Base-by-base conservation (phyloP, 108 stramenopile species). In the Pseudonitzschia multistriata region DNA sequence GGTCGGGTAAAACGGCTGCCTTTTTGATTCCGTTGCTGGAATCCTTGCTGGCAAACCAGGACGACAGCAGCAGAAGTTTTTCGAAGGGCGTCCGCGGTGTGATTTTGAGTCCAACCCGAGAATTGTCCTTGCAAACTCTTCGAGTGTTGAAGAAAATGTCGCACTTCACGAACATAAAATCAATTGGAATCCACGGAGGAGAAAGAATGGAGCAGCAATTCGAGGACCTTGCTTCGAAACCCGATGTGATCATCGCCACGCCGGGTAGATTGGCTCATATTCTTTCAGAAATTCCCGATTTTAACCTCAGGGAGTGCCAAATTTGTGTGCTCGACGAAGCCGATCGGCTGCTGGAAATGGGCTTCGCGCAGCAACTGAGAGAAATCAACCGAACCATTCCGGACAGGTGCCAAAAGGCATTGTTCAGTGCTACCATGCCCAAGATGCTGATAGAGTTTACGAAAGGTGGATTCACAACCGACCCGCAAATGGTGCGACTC, bases 271-370 rank as follows among this genome's bases (percentile, higher is more conserved):
- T 99, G 71, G 94, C 97, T 36, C 99, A 99, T 84, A 93, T 97
- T 55, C 80, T 99, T 37, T 77, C 86, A 17, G 99, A 99, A 72
- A 96, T 98, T 72, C 91, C 93, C 0, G 97, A 97, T 48, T 91
- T 92, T 78, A 71, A 80, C 61, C 81, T 99, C 17, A 78, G 77
- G 22, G 76, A 81, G 4, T 96, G 96, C 65, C 82, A 96, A 74
- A 79, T 92, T 34, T 79, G 90, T 15, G 88, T 99, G 7, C 89
- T 99, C 77, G 99, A 99, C 73, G 99, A 99, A 74, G 99, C 98
- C 4, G 99, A 99, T 85, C 84, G 99, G 48, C 78, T 98, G 33
- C 91, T 99, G 74, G 99, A 99, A 83, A 98, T 98, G 99, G 99
- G 94, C 33, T 98, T 99, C 71, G 92, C 93, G 0, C 68, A 81